These are phyloP conservation scores for Funneliformis mosseae DNA, from an alignment of 192 early-diverging fungal species.

Conservation along the genomic window DNA sequence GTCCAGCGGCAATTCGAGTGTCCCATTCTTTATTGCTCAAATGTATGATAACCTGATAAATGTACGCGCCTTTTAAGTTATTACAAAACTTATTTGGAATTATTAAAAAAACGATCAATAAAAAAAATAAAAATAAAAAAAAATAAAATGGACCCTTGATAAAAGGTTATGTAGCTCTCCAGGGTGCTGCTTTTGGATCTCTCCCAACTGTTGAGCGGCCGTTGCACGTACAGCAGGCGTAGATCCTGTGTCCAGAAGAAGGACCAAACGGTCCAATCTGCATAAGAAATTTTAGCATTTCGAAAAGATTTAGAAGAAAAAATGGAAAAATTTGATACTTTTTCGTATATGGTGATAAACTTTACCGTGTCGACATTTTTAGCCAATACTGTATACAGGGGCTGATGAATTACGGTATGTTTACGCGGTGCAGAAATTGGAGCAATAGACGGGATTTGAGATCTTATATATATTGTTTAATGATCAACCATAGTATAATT, in stretches of 20 bases:
- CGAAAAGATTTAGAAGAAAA: slow-evolving; percentile 1
- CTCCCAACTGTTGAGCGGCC: slow-evolving; percentile 94
- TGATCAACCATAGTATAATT: not conserved
- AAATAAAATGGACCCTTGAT: slow-evolving; percentile 53
- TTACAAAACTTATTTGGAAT: not conserved
- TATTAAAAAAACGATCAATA: not conserved
- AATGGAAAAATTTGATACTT: not conserved
- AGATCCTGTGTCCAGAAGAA: slow-evolving; percentile 92
- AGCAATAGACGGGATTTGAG: not conserved
- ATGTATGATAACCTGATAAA: slow-evolving; percentile 73
- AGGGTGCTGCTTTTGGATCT: slow-evolving; percentile 92
- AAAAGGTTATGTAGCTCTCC: slow-evolving; percentile 89
- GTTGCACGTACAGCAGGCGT: slow-evolving; percentile 83
- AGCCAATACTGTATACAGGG: not conserved
- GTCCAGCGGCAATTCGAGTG: slow-evolving; percentile 91
- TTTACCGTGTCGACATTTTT: not conserved
- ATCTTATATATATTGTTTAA: not conserved
- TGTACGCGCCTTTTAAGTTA: not conserved
- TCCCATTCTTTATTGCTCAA: slow-evolving; percentile 92
- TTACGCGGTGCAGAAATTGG: not conserved
- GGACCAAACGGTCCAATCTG: slow-evolving; percentile 92
- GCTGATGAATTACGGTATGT: not conserved
- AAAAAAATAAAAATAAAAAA: not conserved
- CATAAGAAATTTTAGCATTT: slow-evolving; percentile 33
- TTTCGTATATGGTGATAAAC: not conserved